phyloP scores from a whole-genome alignment of 2,329 filamentous ascomycete genomes.

The Fonsecaea pugnacius region DNA sequence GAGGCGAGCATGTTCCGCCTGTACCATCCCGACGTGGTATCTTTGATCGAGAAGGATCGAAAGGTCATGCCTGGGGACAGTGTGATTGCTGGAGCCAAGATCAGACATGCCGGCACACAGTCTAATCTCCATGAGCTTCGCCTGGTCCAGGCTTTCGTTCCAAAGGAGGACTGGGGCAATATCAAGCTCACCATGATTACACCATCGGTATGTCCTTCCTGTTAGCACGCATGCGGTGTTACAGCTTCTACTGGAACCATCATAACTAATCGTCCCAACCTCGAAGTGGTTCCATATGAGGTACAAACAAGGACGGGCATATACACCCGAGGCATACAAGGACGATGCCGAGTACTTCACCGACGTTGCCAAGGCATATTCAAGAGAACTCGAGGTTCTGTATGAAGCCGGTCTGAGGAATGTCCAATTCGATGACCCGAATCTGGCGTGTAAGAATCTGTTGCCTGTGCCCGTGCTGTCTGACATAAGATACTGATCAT shows the following conservation, averaged over 20 bases:
- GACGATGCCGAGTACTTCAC: constrained; percentile 66
- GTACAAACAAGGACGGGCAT: constrained; percentile 60
- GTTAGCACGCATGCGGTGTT: background rate
- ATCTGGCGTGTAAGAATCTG: constrained; percentile 60
- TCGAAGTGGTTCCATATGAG: constrained; percentile 68
- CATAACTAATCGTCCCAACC: background rate
- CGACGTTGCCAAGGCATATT: constrained; percentile 69
- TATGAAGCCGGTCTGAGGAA: constrained; percentile 64
- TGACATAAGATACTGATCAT: background rate
- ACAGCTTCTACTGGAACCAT: background rate
- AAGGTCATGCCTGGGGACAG: constrained; percentile 58
- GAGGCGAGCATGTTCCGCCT: constrained; percentile 59
- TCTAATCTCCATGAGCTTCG: constrained; percentile 63
- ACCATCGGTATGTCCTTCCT: constrained; percentile 51
- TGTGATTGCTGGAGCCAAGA: constrained; percentile 62
- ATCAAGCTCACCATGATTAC: constrained; percentile 71
- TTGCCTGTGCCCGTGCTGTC: background rate
- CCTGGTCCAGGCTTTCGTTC: constrained; percentile 62
- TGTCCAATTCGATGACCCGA: constrained; percentile 65
- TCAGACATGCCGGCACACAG: constrained; percentile 61
- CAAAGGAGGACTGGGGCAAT: constrained; percentile 65
- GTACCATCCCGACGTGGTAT: constrained; percentile 66
- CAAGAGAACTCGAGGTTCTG: constrained; percentile 62
- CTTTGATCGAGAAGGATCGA: constrained; percentile 62
- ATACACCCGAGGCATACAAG: constrained; percentile 60